Conservation (phyloP, 2,329 filamentous ascomycete species). For the Piedraia hortae region DNA sequence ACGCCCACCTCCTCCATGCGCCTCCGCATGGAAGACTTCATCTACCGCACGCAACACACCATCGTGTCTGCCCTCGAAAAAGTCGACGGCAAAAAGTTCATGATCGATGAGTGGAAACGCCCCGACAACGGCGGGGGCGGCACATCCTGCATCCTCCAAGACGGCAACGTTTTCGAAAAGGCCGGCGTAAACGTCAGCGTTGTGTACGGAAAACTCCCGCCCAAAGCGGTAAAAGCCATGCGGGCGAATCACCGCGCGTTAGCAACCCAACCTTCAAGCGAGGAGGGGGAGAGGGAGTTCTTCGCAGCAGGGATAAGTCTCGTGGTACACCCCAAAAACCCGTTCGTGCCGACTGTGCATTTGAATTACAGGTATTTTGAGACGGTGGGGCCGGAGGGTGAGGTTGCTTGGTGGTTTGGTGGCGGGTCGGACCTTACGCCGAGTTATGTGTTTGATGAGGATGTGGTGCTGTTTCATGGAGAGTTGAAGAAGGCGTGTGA, state of each 20-base stretch:
- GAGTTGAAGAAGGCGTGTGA: slow-evolving; percentile 84
- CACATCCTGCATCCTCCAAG: slow-evolving; percentile 80
- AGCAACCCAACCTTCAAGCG: slow-evolving; percentile 45
- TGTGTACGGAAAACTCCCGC: slow-evolving; percentile 74
- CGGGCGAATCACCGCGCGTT: slow-evolving; percentile 81
- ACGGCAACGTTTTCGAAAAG: slow-evolving; percentile 94
- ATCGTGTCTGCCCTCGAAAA: slow-evolving; percentile 64
- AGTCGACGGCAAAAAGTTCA: slow-evolving; percentile 62
- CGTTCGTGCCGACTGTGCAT: slow-evolving; percentile 91
- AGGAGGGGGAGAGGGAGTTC: slow-evolving; percentile 62
- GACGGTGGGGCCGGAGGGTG: slow-evolving; percentile 61
- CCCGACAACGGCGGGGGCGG: slow-evolving; percentile 63
- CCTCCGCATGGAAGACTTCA: slow-evolving; percentile 87
- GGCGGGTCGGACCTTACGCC: slow-evolving; percentile 87
- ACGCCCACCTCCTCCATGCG: slow-evolving; percentile 73
- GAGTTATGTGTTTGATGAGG: slow-evolving; percentile 83
- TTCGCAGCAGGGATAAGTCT: slow-evolving; percentile 84
- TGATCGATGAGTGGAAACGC: slow-evolving; percentile 61
- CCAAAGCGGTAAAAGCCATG: slow-evolving; percentile 77
- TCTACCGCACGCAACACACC: slow-evolving; percentile 70
- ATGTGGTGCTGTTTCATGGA: slow-evolving; percentile 87
- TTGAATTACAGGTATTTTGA: slow-evolving; percentile 98
- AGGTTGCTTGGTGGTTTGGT: slow-evolving; percentile 86
- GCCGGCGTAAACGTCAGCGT: slow-evolving; percentile 85
- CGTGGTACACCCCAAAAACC: slow-evolving; percentile 79